These are phyloP conservation scores for Diaporthe citri DNA, from an alignment of 2,329 filamentous ascomycete genomes.

Conservation along the genomic window DNA sequence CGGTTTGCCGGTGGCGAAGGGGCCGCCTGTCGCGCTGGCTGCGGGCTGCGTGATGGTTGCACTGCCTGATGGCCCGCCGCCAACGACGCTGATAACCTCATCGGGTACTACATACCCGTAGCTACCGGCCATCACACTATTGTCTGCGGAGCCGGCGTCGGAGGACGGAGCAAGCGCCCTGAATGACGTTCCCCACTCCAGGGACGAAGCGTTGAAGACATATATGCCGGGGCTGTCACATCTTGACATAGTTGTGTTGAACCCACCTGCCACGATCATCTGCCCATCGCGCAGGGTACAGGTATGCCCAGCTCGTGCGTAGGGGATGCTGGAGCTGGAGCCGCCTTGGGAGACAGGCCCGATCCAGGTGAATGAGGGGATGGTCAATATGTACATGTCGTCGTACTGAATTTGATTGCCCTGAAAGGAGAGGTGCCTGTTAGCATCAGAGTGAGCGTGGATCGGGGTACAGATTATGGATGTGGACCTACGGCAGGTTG, in stretches of 20 bases:
- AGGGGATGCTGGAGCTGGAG: conserved; percentile 64
- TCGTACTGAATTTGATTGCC: conserved; percentile 69
- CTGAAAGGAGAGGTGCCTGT: conserved; percentile 44
- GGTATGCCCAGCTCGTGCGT: conserved; percentile 74
- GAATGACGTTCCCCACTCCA: conserved; percentile 75
- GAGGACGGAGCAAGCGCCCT: conserved; percentile 64
- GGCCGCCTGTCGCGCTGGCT: conserved; percentile 73
- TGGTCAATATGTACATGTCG: conserved; percentile 81
- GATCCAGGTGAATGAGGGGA: conserved; percentile 82
- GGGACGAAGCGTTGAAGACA: conserved; percentile 76
- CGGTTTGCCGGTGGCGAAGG: conserved; percentile 77
- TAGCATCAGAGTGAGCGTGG: not conserved
- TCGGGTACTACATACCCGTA: conserved; percentile 75
- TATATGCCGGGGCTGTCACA: conserved; percentile 80
- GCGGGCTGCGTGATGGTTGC: conserved; percentile 77
- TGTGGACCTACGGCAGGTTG: conserved; percentile 64
- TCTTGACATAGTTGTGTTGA: conserved; percentile 69
- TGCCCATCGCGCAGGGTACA: conserved; percentile 79
- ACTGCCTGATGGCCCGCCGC: conserved; percentile 47
- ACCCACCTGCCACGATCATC: conserved; percentile 79
- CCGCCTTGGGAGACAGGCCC: conserved; percentile 65
- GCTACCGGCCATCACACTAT: conserved; percentile 67
- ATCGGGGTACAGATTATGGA: not conserved
- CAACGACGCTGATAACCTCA: conserved; percentile 65
- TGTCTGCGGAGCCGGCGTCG: conserved; percentile 59